Evolutionary conservation across 1,284 basidiomycete genomes (phyloP), one percentile per base, ranked within the genome.

Genomic region (Ganoderma meredithae): DNA sequence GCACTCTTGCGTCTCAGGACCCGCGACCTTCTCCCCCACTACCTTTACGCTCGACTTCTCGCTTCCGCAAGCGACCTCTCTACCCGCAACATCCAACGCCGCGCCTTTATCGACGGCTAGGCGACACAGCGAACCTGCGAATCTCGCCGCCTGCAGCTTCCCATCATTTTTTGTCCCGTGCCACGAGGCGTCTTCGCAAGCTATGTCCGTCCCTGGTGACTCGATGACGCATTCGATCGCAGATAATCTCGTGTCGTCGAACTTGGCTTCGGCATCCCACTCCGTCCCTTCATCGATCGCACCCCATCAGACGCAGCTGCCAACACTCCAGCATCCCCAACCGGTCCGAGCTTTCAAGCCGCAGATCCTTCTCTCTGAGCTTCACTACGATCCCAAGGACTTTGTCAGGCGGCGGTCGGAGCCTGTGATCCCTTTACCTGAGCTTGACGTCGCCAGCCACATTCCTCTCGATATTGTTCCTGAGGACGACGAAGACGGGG

Each of bases 261-360:
- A 60, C 25, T 64, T 69, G 55, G 66, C 62, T 43, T 55, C 66
- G 66, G 66, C 44, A 49, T 53, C 56, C 19, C 62, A 59, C 47
- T 56, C 66, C 67, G 63, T 56, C 17, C 66, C 69, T 25, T 70
- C 71, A 72, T 72, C 71, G 71, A 72, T 72, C 65, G 71, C 71
- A 8, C 71, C 71, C 53, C 69, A 72, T 66, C 67, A 72, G 59
- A 72, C 67, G 25, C 60, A 72, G 65, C 67, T 72, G 9, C 65
- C 68, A 40, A 66, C 64, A 65, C 64, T 72, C 60, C 60, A 65
- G 63, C 66, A 68, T 52, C 71, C 71, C 40, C 69, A 60, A 62
- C 71, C 71, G 69, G 71, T 72, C 69, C 71, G 71, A 65, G 69
- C 62, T 5, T 72, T 62, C 67, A 72, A 72, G 69, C 71, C 71